Evolutionary conservation across 169 alveolate genomes (phyloP), one percentile per base, ranked within the genome.

Genomic region (Cryptosporidium felis): DNA sequence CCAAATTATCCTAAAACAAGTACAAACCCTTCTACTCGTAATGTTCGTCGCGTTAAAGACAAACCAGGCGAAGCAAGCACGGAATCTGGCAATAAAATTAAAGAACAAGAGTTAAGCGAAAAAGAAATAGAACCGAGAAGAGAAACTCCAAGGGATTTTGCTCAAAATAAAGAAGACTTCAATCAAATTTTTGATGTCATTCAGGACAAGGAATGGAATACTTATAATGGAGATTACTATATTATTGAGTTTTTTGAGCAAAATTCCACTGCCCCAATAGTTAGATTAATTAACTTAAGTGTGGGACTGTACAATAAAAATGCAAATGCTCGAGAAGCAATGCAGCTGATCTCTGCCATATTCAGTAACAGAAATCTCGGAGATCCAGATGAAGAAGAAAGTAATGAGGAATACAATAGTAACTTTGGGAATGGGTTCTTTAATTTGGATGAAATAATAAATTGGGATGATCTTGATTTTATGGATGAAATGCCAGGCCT

Each of bases 221-320:
- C 58, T 38, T 53, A 46, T 12, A 56, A 74, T 53, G 85, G 85
- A 6, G 85, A 74, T 36, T 74, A 74, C 41, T 56, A 74, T 53
- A 53, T 74, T 18, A 74, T 74, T 36, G 85, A 74, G 56, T 74
- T 74, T 53, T 23, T 59, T 0, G 67, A 56, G 10, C 58, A 34
- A 23, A 74, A 74, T 53, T 51, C 85, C 1, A 40, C 85, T 9
- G 67, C 41, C 6, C 85, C 85, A 5, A 12, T 74, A 14, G 74
- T 74, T 18, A 49, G 66, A 36, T 74, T 74, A 41, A 56, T 74
- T 53, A 74, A 56, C 41, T 40, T 74, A 74, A 74, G 85, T 49
- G 56, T 74, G 38, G 85, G 74, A 38, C 53, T 74, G 12, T 74
- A 74, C 6, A 74, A 74, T 74, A 74, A 49, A 40, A 74, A 74